These are phyloP conservation scores for Ophiosphaerella herpotricha DNA, from an alignment of 2,329 filamentous ascomycete genomes.

Conservation along the genomic window DNA sequence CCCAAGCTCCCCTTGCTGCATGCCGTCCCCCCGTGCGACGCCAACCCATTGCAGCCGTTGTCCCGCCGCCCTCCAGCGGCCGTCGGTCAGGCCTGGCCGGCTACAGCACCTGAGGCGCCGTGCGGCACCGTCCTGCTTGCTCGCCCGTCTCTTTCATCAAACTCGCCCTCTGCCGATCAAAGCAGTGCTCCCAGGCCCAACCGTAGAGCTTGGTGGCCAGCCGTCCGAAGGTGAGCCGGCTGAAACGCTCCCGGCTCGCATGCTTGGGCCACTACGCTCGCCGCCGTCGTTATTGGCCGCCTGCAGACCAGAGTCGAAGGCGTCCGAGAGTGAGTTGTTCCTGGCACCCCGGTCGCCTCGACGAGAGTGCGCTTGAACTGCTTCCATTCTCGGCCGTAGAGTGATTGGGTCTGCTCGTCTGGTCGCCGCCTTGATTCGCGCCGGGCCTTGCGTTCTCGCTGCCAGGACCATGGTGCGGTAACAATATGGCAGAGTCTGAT, in stretches of 20 bases:
- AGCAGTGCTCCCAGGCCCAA: too few species aligned
- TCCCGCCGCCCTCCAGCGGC: background rate
- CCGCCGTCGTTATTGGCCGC: constrained; percentile 28
- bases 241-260: constrained; percentile 27
- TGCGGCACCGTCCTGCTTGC: too few species aligned
- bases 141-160: too few species aligned
- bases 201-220: background rate
- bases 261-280: constrained; percentile 19
- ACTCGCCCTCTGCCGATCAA: too few species aligned
- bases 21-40: constrained; percentile 7
- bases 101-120: too few species aligned
- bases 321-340: constrained; percentile 32
- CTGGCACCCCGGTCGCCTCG: constrained; percentile 32
- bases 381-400: constrained; percentile 22
- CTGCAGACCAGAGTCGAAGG: constrained; percentile 18
- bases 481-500: constrained; percentile 39
- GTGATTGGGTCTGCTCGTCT: constrained; percentile 12
- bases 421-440: constrained; percentile 34
- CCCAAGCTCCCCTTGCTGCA: constrained; percentile 2
- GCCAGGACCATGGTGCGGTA: constrained; percentile 36
- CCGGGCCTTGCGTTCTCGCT: constrained; percentile 21
- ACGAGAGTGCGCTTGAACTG: constrained; percentile 28
- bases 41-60: constrained; percentile 6
- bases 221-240: constrained; percentile 4
- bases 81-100: too few species aligned